Evolutionary conservation across 2,329 filamentous ascomycete genomes (phyloP).

Genomic region (Sphaerostilbella broomeana): DNA sequence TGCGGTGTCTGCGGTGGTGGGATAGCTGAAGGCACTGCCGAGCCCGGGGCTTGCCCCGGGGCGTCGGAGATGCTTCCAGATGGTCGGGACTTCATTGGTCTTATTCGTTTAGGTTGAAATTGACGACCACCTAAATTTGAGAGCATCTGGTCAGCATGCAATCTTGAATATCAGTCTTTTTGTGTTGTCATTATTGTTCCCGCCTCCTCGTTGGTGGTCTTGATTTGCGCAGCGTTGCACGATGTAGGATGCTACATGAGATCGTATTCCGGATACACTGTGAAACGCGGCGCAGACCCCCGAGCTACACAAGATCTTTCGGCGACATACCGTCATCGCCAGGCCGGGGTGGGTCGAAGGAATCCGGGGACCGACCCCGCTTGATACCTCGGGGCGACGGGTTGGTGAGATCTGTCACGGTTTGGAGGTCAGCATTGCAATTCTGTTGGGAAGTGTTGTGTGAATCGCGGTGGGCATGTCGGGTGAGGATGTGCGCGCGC

Average conservation of each 20-base stretch:
- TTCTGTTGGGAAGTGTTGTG: neutral
- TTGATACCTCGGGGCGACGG: conserved; percentile 64
- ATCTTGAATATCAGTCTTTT: neutral
- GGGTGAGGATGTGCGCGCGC: conserved; percentile 1
- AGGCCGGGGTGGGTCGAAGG: conserved; percentile 44
- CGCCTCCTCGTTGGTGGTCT: conserved; percentile 4
- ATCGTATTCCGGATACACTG: conserved; percentile 17
- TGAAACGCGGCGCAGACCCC: conserved; percentile 28
- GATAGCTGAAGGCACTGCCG: conserved; percentile 32
- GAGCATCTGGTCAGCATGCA: conserved; percentile 22
- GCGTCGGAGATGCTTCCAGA: conserved; percentile 49
- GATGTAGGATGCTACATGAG: conserved; percentile 26
- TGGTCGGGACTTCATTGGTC: conserved; percentile 54
- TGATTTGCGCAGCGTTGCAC: conserved; percentile 25
- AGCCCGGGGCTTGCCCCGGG: conserved; percentile 46
- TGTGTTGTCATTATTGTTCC: conserved; percentile 2
- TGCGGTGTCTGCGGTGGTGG: conserved; percentile 51
- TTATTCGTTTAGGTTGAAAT: conserved; percentile 49
- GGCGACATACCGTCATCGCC: conserved; percentile 68
- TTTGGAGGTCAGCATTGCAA: conserved; percentile 22
- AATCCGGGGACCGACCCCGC: conserved; percentile 69
- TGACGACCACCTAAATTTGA: conserved; percentile 39
- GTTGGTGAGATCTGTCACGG: conserved; percentile 40
- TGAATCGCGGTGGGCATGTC: conserved; percentile 7
- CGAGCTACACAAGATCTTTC: conserved; percentile 27